Evolutionary conservation across 2,329 filamentous ascomycete genomes (phyloP), one percentile per base, ranked within the genome.

Genomic region (Cordyceps javanica): DNA sequence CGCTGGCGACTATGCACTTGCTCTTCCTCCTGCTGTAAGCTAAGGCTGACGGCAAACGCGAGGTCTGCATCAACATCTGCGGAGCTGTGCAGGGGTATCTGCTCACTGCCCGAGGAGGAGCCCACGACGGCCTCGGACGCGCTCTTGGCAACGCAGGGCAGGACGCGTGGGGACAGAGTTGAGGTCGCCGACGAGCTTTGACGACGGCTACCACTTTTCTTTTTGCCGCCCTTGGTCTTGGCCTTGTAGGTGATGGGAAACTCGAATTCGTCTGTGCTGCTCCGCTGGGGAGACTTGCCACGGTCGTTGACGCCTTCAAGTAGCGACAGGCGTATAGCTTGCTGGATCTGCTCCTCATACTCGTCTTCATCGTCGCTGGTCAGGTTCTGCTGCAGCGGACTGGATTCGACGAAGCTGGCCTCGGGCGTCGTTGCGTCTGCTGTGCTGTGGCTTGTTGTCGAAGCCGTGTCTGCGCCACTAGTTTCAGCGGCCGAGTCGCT

Each of bases 261-360:
- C 39, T 82, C 79, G 60, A 78, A 80, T 16, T 75, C 74, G 9
- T 74, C 75, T 60, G 74, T 77, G 60, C 73, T 72, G 23, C 69
- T 77, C 10, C 66, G 71, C 0, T 65, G 71, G 0, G 79, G 75
- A 3, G 77, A 79, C 44, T 75, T 71, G 1, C 72, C 75, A 2
- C 67, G 64, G 28, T 80, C 78, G 55, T 80, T 77, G 38, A 77
- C 75, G 6, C 77, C 76, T 62, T 87, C 83, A 53, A 86, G 72
- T 7, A 87, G 70, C 2, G 82, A 86, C 10, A 87, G 72, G 0
- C 83, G 79, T 39, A 87, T 82, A 1, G 84, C 85, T 55, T 82
- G 77, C 68, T 86, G 83, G 10, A 87, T 78, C 64, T 84, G 81
- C 52, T 77, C 75, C 65, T 87, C 83, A 60, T 82, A 83, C 25